Evolutionary conservation across 2,329 filamentous ascomycete genomes (phyloP).

Genomic region (Penicillium sp.): DNA sequence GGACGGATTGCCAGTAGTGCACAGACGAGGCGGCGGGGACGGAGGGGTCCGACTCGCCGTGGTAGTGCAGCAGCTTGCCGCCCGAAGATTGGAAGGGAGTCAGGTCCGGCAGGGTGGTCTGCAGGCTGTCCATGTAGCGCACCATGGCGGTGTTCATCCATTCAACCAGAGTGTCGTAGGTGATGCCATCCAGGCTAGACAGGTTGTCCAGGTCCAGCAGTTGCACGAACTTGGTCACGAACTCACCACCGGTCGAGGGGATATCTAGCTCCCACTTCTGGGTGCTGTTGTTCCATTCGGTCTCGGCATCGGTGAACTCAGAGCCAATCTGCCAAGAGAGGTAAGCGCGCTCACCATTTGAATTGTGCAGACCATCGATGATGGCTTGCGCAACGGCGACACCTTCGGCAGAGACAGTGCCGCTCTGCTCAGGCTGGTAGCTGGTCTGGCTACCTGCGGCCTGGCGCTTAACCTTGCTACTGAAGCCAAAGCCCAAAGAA

Average conservation of each 20-base stretch:
- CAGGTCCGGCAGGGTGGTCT: conserved; percentile 58
- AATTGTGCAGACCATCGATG: conserved; percentile 44
- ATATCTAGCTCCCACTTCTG: conserved; percentile 34
- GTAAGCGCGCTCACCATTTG: conserved; percentile 44
- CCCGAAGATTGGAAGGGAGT: conserved; percentile 52
- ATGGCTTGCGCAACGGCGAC: conserved; percentile 39
- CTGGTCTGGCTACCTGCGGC: conserved; percentile 20
- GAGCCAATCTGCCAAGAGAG: conserved; percentile 34
- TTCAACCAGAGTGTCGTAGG: conserved; percentile 58
- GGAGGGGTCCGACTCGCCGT: conserved; percentile 58
- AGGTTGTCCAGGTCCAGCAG: conserved; percentile 41
- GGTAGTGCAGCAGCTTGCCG: conserved; percentile 61
- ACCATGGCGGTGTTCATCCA: conserved; percentile 56
- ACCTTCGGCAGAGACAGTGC: conserved; percentile 29
- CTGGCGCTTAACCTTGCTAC: conserved; percentile 22
- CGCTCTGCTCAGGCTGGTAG: conserved; percentile 34
- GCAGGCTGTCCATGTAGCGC: conserved; percentile 53
- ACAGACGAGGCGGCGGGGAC: conserved; percentile 58
- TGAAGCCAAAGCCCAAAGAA: conserved; percentile 33
- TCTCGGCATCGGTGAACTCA: conserved; percentile 28
- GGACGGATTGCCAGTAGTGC: conserved; percentile 58
- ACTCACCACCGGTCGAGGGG: conserved; percentile 42
- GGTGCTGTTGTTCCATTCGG: conserved; percentile 28
- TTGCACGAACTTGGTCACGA: conserved; percentile 33
- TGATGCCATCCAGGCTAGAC: conserved; percentile 49